Conservation (phyloP, 2,329 filamentous ascomycete species). For the Aspergillus sp. region DNA sequence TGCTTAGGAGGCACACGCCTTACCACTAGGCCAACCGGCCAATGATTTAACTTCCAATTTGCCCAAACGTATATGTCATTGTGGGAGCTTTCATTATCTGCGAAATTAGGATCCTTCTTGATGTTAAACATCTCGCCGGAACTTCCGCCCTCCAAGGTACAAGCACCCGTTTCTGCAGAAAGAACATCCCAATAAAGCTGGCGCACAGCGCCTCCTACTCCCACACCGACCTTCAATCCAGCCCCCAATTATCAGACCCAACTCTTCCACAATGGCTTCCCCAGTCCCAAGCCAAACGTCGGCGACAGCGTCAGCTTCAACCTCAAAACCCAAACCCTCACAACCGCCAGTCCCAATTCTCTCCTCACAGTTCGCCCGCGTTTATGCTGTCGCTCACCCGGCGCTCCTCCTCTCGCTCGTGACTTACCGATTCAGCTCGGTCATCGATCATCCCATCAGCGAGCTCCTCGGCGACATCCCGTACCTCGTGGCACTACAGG, state of each 20-base stretch:
- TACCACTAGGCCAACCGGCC: no score
- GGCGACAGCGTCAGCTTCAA: neutral
- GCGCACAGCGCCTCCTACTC: constrained; percentile 6
- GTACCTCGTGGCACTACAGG: constrained; percentile 64
- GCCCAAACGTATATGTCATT: no score
- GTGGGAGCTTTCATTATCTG: no score
- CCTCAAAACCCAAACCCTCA: constrained; percentile 10
- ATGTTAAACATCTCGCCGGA: neutral
- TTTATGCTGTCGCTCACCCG: constrained; percentile 68
- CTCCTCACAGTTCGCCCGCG: constrained; percentile 47
- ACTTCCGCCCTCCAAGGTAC: neutral
- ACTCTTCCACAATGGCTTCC: constrained; percentile 7
- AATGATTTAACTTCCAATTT: no score
- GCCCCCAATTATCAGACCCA: neutral
- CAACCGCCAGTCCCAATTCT: constrained; percentile 49
- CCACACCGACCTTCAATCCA: neutral
- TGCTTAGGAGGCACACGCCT: no score
- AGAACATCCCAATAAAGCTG: neutral
- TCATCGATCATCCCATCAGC: constrained; percentile 69
- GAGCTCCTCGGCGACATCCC: constrained; percentile 63
- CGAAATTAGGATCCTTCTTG: no score
- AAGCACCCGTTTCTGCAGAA: constrained; percentile 3
- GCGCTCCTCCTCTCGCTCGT: constrained; percentile 65
- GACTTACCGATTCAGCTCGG: constrained; percentile 60
- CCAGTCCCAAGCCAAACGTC: neutral